A percentile compares a stretch with the other conserved stretches of the same genome.
These are phyloP conservation scores for Mycosarcoma maydis DNA, from an alignment of 1,284 basidiomycete genomes.

Conservation along the genomic window DNA sequence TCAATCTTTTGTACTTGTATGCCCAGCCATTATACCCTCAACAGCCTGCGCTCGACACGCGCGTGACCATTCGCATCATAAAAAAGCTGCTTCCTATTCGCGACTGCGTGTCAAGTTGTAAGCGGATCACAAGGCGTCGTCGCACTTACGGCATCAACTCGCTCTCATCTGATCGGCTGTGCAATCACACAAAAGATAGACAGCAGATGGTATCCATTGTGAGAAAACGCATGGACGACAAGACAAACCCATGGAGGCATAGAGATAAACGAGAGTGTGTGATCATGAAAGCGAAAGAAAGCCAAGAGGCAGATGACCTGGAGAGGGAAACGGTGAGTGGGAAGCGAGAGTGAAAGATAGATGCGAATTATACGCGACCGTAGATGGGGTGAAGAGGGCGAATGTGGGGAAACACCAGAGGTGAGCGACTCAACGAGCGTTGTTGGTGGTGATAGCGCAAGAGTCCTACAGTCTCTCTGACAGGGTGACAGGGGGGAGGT, in stretches of 20 bases:
- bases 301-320: neutral
- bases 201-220: too few relatives aligned
- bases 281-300: neutral
- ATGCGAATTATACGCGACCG: constrained; percentile 4
- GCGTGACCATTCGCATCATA: too few relatives aligned
- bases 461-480: constrained; percentile 25
- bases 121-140: too few relatives aligned
- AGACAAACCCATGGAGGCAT: too few relatives aligned
- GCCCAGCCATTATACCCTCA: constrained; percentile 1
- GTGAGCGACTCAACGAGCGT: constrained; percentile 27
- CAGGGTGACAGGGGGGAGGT: neutral
- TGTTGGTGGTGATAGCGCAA: neutral
- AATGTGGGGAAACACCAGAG: neutral
- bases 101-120: too few relatives aligned
- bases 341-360: neutral
- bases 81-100: too few relatives aligned
- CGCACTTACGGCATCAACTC: too few relatives aligned
- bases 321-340: neutral
- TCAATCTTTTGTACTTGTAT: constrained; percentile 11
- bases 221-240: neutral
- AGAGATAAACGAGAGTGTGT: neutral
- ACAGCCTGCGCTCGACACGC: too few relatives aligned
- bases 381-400: neutral
- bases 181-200: too few relatives aligned
- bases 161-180: too few relatives aligned